phyloP scores from a whole-genome alignment of 75 land plant genomes.

The Pseudotsuga menziesii region DNA sequence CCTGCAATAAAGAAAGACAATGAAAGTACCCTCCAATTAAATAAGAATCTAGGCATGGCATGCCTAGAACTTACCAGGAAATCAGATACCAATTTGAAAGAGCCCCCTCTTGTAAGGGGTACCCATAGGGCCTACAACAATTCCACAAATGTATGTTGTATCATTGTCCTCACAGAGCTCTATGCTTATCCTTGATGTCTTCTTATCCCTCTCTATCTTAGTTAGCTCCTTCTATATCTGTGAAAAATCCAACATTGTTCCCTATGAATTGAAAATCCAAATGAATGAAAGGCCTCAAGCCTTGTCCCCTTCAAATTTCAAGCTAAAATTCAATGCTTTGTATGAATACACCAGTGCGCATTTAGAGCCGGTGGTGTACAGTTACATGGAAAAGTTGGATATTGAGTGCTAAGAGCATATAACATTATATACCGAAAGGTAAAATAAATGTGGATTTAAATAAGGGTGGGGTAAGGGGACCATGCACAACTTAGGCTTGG shows the following conservation, averaged over 20 bases:
- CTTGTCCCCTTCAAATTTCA: not conserved
- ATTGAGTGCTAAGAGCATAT: not conserved
- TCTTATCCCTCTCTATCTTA: slow-evolving; percentile 73
- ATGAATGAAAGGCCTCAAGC: not conserved
- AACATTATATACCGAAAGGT: not conserved
- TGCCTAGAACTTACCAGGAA: slow-evolving; percentile 54
- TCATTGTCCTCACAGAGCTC: slow-evolving; percentile 37
- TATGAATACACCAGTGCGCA: not conserved
- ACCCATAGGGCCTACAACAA: slow-evolving; percentile 77
- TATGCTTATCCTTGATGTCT: slow-evolving; percentile 74
- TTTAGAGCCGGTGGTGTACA: not conserved
- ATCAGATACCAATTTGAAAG: slow-evolving; percentile 74
- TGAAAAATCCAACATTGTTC: slow-evolving; percentile 70
- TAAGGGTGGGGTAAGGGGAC: not conserved
- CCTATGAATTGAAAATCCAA: not conserved
- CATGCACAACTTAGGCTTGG: not conserved
- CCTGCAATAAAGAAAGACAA: not conserved
- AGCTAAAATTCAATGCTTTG: not conserved
- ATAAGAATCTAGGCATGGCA: not conserved
- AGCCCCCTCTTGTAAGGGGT: slow-evolving; percentile 94
- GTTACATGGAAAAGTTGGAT: not conserved
- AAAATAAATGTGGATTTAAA: not conserved
- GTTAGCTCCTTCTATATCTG: slow-evolving; percentile 94
- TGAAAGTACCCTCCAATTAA: not conserved
- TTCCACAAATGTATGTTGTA: slow-evolving; percentile 67